phyloP scores from a whole-genome alignment of 1,139 yeast genomes.

The Torulaspora globosa region DNA sequence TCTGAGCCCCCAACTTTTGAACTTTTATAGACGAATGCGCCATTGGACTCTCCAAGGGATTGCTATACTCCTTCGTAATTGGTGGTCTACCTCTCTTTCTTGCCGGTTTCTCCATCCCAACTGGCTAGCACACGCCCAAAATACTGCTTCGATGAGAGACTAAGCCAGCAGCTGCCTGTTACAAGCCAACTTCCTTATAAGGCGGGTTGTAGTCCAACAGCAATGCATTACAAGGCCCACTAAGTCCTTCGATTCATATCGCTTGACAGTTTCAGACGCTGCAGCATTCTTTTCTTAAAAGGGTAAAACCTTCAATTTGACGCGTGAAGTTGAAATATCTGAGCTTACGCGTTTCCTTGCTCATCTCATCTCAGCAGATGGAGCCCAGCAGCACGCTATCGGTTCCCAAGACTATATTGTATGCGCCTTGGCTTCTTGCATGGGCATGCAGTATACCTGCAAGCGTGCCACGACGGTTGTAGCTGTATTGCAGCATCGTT shows the following conservation, averaged over 20 bases:
- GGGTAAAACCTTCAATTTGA: constrained; percentile 7
- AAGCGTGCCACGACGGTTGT: too few relatives aligned
- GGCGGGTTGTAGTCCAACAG: neutral
- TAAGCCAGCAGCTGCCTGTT: too few relatives aligned
- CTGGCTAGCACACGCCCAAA: neutral
- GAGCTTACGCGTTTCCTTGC: constrained; percentile 1
- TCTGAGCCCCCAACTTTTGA: constrained; percentile 30
- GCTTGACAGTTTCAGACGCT: neutral
- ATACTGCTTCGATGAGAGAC: neutral
- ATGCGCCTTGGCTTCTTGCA: too few relatives aligned
- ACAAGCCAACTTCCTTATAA: neutral
- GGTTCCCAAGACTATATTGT: too few relatives aligned
- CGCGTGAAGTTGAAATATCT: constrained; percentile 1
- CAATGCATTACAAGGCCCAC: neutral
- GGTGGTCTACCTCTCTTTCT: constrained; percentile 38
- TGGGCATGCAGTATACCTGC: too few relatives aligned
- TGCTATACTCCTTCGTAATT: constrained; percentile 33
- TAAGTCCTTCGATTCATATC: neutral
- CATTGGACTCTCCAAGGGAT: constrained; percentile 38
- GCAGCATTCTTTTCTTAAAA: constrained; percentile 6
- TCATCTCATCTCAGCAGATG: neutral
- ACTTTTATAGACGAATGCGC: constrained; percentile 36
- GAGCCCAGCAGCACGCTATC: neutral
- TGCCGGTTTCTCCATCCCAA: constrained; percentile 13
- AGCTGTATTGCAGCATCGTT: too few relatives aligned